Conservation (phyloP, 805 yeast genomes). For the Ogataea pini region DNA sequence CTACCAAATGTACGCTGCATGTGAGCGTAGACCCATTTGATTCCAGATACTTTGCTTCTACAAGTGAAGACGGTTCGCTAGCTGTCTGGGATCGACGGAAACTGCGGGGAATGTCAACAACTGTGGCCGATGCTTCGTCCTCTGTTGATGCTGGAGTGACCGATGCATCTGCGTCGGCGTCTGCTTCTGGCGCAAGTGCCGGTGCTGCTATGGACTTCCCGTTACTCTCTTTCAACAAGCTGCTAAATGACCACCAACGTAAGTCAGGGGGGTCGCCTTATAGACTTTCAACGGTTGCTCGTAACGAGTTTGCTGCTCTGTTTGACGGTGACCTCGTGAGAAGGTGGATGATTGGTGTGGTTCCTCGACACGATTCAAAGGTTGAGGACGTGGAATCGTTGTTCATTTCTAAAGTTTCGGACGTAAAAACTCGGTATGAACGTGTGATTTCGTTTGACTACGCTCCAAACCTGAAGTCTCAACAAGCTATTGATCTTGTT, state of each 20-base stretch:
- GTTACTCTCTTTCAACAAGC: slow-evolving; percentile 56
- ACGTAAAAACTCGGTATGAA: slow-evolving; percentile 73
- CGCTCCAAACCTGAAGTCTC: slow-evolving; percentile 51
- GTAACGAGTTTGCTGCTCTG: slow-evolving; percentile 75
- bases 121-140: slow-evolving; percentile 4
- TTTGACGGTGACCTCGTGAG: slow-evolving; percentile 77
- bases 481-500: slow-evolving; percentile 63
- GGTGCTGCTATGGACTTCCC: slow-evolving; percentile 48
- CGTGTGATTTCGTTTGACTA: slow-evolving; percentile 86
- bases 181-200: slow-evolving; percentile 6
- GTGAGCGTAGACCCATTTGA: slow-evolving; percentile 70
- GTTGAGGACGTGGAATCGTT: slow-evolving; percentile 47
- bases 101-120: slow-evolving; percentile 30
- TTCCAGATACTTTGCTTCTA: slow-evolving; percentile 66
- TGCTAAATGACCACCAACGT: slow-evolving; percentile 59
- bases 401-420: slow-evolving; percentile 76
- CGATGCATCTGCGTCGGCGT: slow-evolving; percentile 3
- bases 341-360: slow-evolving; percentile 74
- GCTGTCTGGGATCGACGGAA: slow-evolving; percentile 81
- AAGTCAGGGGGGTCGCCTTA: slow-evolving; percentile 65
- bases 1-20: slow-evolving; percentile 71
- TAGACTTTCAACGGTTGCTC: slow-evolving; percentile 62
- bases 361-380: slow-evolving; percentile 37
- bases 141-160: slow-evolving; percentile 11
- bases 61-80: slow-evolving; percentile 80